Evolutionary conservation across 306 rosid genomes (phyloP), one percentile per base, ranked within the genome.

Genomic region (Hippophae tibetana): DNA sequence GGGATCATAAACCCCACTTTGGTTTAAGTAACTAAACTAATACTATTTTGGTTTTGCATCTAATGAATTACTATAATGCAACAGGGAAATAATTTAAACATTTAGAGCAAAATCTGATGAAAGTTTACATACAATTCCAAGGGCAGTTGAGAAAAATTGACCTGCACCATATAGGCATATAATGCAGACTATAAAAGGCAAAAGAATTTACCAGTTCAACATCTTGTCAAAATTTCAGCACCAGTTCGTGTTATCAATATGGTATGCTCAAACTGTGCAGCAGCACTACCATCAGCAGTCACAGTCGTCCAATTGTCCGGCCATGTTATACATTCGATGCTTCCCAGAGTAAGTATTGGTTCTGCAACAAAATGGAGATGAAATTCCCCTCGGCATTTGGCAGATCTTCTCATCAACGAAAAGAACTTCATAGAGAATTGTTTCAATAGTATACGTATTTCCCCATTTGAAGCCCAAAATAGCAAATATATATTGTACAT

Each of bases 191-290:
- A 6, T 1, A 53, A 2, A 23, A 52, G 2, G 10, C 3, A 12
- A 5, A 51, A 1, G 38, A 53, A 18, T n/a, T 43, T 54, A 58
- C 71, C 70, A 41, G 13, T 13, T 81, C 61, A 75, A 50, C 69
- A 80, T 48, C 52, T 74, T 10, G 98, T 88, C 66, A 92, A 75
- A 74, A 92, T 88, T 82, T 92, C 95, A 7, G 95, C 95, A 41
- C 97, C 99, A 4, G 88, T 82, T 71, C 80, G 78, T 9, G 95
- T 92, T 53, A 92, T 86, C 79, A 92, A 81, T 82, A 92, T 80
- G 69, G 99, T 81, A 74, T 92, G 97, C 73, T 92, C 99, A 74
- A 78, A 82, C 76, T 92, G 99, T 46, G 99, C 96, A n/a, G 99
- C 94, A 3, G 84, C 77, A 74, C 95, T 66, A 47, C 97, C 95